These are phyloP conservation scores for Pugionium dolabratum DNA, from an alignment of 345 rosid species.

Conservation along the genomic window DNA sequence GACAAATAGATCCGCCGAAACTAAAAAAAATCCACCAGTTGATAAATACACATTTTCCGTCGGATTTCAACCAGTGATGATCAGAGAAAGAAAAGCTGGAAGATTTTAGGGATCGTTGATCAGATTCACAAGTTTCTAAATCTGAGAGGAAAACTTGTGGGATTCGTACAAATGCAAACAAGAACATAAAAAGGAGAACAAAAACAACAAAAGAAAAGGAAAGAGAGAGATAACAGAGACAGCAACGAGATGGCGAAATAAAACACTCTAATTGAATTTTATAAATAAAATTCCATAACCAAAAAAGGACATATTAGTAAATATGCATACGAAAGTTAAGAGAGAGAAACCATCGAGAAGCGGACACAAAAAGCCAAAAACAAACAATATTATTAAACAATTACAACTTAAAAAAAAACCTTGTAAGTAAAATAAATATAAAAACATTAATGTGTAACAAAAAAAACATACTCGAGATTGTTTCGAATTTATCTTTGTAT, in stretches of 20 bases:
- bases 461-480: slow-evolving; percentile 25
- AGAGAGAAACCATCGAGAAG: slow-evolving; percentile 36
- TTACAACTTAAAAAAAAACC: neutral
- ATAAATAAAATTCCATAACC: slow-evolving; percentile 19
- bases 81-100: neutral
- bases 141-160: slow-evolving; percentile 31
- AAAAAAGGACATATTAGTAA: slow-evolving; percentile 2
- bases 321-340: neutral
- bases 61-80: neutral
- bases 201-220: neutral
- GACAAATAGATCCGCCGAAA: slow-evolving; percentile 16
- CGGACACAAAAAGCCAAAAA: slow-evolving; percentile 38
- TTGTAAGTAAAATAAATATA: neutral
- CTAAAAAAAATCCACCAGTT: neutral
- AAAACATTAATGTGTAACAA: neutral
- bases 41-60: slow-evolving; percentile 22
- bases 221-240: slow-evolving; percentile 13
- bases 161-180: slow-evolving; percentile 23
- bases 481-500: slow-evolving; percentile 38
- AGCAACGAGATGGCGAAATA: slow-evolving; percentile 29
- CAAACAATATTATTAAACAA: slow-evolving; percentile 29
- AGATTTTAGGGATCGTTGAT: neutral
- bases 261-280: slow-evolving; percentile 12
- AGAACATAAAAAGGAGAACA: slow-evolving; percentile 21
- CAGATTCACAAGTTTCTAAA: slow-evolving; percentile 18